Conservation (phyloP, 495 filamentous ascomycete genomes). For the Hypoxylon lenormandii region DNA sequence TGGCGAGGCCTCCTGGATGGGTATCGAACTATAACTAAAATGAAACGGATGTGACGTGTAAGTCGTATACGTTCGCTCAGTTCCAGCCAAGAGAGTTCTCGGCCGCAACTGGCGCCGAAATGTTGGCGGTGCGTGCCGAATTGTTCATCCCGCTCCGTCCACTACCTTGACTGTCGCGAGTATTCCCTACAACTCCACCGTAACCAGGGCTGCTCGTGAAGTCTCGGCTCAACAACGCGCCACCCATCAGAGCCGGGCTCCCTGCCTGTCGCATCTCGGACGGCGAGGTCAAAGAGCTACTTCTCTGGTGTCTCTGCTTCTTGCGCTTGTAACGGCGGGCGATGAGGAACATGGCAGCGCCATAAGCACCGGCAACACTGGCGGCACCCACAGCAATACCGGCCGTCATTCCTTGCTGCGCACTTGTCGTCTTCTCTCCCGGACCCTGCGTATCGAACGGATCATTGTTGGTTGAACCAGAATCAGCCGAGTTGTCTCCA, state of each 20-base stretch:
- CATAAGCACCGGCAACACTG: conserved; percentile 87
- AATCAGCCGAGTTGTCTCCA: conserved; percentile 31
- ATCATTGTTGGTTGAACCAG: conserved; percentile 50
- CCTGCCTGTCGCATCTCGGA: conserved; percentile 68
- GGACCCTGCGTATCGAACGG: conserved; percentile 57
- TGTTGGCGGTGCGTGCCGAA: conserved; percentile 77
- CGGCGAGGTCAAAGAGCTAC: conserved; percentile 71
- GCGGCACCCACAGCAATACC: conserved; percentile 84
- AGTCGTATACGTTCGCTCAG: conserved; percentile 63
- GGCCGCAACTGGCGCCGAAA: conserved; percentile 88
- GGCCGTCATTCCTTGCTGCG: conserved; percentile 79
- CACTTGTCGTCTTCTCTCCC: conserved; percentile 57
- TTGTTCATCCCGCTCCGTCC: conserved; percentile 76
- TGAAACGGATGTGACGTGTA: conserved; percentile 51
- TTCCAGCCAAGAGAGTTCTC: conserved; percentile 99
- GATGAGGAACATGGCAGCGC: conserved; percentile 97
- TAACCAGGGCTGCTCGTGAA: conserved; percentile 59
- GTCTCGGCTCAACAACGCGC: conserved; percentile 62
- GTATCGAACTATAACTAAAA: conserved; percentile 64
- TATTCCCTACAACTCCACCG: conserved; percentile 59
- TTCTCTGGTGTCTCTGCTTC: conserved; percentile 81
- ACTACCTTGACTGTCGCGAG: conserved; percentile 75
- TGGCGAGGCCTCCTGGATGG: conserved; percentile 54
- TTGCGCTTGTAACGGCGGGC: conserved; percentile 92
- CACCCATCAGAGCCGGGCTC: conserved; percentile 68